Percentiles rank a stretch among this genome's conserved stretches.
Conservation (phyloP, 2,329 filamentous ascomycete genomes). For the Penicillium sp. region DNA sequence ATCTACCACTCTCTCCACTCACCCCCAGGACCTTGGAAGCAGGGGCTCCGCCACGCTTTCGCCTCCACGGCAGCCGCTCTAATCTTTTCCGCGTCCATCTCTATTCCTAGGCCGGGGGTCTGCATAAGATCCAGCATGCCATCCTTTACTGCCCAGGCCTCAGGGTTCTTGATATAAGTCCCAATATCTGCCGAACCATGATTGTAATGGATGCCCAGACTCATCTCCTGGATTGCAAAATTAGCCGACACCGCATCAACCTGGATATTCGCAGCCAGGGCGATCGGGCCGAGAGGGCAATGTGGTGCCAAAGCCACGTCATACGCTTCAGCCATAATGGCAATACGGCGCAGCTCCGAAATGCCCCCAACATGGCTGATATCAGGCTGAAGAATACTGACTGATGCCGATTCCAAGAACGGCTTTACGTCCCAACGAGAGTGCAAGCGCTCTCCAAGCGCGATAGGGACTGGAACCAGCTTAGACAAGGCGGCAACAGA, state of each 20-base stretch:
- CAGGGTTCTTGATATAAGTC: slow-evolving; percentile 62
- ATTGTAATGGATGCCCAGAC: slow-evolving; percentile 75
- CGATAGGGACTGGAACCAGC: slow-evolving; percentile 61
- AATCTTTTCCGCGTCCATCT: slow-evolving; percentile 66
- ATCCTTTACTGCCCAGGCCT: slow-evolving; percentile 62
- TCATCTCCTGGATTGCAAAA: slow-evolving; percentile 75
- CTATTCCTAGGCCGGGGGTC: slow-evolving; percentile 63
- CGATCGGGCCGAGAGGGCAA: slow-evolving; percentile 69
- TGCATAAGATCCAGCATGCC: slow-evolving; percentile 60
- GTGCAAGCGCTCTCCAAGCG: slow-evolving; percentile 68
- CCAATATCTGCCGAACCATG: slow-evolving; percentile 56
- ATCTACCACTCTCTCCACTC: slow-evolving; percentile 64
- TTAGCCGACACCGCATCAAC: slow-evolving; percentile 59
- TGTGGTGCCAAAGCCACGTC: slow-evolving; percentile 72
- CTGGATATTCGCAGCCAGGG: slow-evolving; percentile 67
- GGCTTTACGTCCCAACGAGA: slow-evolving; percentile 70
- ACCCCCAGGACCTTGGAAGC: slow-evolving; percentile 64
- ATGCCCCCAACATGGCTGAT: slow-evolving; percentile 69
- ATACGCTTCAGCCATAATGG: slow-evolving; percentile 67
- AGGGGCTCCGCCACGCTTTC: slow-evolving; percentile 62
- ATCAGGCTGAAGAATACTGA: slow-evolving; percentile 71
- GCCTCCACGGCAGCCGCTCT: slow-evolving; percentile 55
- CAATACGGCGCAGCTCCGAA: slow-evolving; percentile 65
- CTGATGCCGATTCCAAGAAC: slow-evolving; percentile 63
- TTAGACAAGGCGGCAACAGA: slow-evolving; percentile 59